phyloP scores from a whole-genome alignment of 805 yeast species.

The Starmerella davenportii region DNA sequence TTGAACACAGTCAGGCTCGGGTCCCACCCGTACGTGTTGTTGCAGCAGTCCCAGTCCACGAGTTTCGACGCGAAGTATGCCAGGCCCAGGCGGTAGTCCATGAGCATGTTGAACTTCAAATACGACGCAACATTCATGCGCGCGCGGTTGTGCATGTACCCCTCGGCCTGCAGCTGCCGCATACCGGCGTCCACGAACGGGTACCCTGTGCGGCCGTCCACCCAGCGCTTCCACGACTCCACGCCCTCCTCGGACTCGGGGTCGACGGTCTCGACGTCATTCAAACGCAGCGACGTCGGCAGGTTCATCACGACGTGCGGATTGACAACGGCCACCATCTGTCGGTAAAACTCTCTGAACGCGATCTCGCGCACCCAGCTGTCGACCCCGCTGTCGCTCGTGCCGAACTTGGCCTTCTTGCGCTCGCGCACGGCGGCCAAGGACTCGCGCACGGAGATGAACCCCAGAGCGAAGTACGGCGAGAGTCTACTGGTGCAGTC shows the following conservation, averaged over 20 bases:
- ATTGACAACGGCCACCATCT: constrained; percentile 29
- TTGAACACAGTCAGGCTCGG: constrained; percentile 41
- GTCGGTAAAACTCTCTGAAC: constrained; percentile 41
- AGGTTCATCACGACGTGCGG: constrained; percentile 35
- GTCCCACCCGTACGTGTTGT: constrained; percentile 45
- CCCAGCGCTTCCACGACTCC: constrained; percentile 32
- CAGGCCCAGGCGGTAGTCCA: constrained; percentile 42
- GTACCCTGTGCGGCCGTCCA: constrained; percentile 35
- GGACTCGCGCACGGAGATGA: constrained; percentile 26
- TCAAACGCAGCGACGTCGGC: constrained; percentile 30
- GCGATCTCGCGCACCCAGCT: constrained; percentile 38
- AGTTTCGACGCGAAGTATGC: constrained; percentile 32
- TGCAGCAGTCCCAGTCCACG: constrained; percentile 36
- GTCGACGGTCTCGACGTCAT: constrained; percentile 28
- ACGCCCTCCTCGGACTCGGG: constrained; percentile 30
- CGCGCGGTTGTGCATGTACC: constrained; percentile 36
- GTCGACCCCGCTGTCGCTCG: constrained; percentile 21
- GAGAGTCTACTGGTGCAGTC: constrained; percentile 29
- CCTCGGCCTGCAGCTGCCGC: constrained; percentile 35
- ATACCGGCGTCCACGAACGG: constrained; percentile 44
- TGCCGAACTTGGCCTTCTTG: constrained; percentile 18
- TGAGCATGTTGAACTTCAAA: constrained; percentile 31
- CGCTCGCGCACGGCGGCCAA: constrained; percentile 13
- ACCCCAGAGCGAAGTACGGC: constrained; percentile 31
- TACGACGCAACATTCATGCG: constrained; percentile 39